Evolutionary conservation across 129 eudicot genomes (phyloP), one percentile per base, ranked within the genome.

Genomic region (Apium graveolens): DNA sequence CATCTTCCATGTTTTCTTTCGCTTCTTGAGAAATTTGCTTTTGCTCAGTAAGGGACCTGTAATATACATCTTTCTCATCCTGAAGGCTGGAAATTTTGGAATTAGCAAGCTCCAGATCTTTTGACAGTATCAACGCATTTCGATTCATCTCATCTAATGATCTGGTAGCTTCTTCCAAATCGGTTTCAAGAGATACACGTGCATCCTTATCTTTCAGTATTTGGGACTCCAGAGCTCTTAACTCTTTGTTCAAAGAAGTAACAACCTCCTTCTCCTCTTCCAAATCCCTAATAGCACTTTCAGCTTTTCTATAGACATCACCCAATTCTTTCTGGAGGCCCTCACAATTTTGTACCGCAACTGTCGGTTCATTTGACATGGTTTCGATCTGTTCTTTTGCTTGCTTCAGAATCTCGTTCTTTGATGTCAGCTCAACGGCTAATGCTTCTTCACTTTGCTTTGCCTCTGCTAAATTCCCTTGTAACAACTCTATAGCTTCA

Each of bases 1-100:
- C 97, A 79, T 90, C 99, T 76, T 92, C 97, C 88, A 90, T 83
- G 75, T 92, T 90, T 48, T 86, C 96, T 38, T 86, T 82, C 12
- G 92, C 90, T 80, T 84, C 97, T 82, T 79, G 88, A 49, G 87
- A 84, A 11, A 81, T 69, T 49, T 53, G 86, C 81, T 85, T 92
- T 60, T 92, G 89, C 83, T 88, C 91, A 12, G 80, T 85, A 39
- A 95, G 77, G 1, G 88, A 65, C 32, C 82, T 83, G 53, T 82
- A 75, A 55, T 90, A 78, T 5, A 70, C 81, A 6, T 83, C 86
- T 73, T 81, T 92, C 78, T 95, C 99, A 10, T 86, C 88, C 78
- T 90, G 92, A 31, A 92, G 85, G 57, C 70, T 83, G n/a, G 85
- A 41, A 79, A 88, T 82, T 57, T 41, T 82, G 81, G 81, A 49